phyloP scores from a whole-genome alignment of 2,329 filamentous ascomycete species.

The Ophiocordyceps camponoti-leonardi region DNA sequence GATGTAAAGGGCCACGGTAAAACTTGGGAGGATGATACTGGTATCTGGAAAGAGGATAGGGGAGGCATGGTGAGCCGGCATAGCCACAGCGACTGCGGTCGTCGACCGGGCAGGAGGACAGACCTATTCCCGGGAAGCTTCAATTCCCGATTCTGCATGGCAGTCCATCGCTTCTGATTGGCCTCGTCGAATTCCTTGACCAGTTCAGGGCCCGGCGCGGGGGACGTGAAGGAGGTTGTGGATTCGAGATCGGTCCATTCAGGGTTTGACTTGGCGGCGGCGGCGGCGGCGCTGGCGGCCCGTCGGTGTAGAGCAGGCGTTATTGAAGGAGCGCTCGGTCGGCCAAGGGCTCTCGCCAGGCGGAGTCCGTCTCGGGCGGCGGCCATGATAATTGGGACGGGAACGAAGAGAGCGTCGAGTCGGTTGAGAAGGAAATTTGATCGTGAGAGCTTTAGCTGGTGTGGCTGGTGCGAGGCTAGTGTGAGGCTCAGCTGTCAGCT shows the following conservation, averaged over 20 bases:
- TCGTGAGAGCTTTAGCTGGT: too few species aligned
- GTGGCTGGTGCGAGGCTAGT: too few species aligned
- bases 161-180: neutral
- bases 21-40: slow-evolving; percentile 90
- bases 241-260: slow-evolving; percentile 30
- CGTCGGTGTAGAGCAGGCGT: slow-evolving; percentile 19
- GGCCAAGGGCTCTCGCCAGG: slow-evolving; percentile 13
- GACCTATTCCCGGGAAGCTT: slow-evolving; percentile 30
- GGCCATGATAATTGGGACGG: slow-evolving; percentile 16
- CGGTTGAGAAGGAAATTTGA: too few species aligned
- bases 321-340: slow-evolving; percentile 8
- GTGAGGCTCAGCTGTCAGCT: too few species aligned
- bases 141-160: slow-evolving; percentile 15
- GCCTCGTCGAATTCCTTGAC: slow-evolving; percentile 21
- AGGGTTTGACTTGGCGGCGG: slow-evolving; percentile 7
- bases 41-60: slow-evolving; percentile 46
- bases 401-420: too few species aligned
- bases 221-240: slow-evolving; percentile 28
- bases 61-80: slow-evolving; percentile 1
- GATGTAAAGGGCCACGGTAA: slow-evolving; percentile 83
- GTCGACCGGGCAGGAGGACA: neutral
- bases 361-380: slow-evolving; percentile 23
- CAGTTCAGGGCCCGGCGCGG: slow-evolving; percentile 19
- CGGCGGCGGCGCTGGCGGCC: slow-evolving; percentile 26
- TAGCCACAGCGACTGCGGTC: neutral